A percentile compares a stretch with the other conserved stretches of the same genome.
These are phyloP conservation scores for Luvunga scandens DNA, from an alignment of 345 rosid genomes.

Conservation along the genomic window DNA sequence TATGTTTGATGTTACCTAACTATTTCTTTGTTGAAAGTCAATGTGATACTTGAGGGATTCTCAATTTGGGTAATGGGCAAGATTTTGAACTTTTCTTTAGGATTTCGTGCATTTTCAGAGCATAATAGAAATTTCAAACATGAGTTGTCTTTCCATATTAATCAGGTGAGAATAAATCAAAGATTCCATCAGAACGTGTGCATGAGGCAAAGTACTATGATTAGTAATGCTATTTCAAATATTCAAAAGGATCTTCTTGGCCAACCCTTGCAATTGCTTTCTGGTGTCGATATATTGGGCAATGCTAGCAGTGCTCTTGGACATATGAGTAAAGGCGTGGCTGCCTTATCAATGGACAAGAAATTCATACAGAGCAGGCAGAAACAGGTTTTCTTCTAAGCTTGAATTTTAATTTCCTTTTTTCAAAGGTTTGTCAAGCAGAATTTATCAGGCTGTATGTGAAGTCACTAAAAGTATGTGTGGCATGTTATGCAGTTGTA, in stretches of 20 bases:
- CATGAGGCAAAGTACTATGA: conserved; percentile 96
- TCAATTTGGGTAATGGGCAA: neutral
- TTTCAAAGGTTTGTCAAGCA: neutral
- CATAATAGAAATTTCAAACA: conserved; percentile 8
- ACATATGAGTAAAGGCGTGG: conserved; percentile 98
- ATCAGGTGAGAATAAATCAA: conserved; percentile 84
- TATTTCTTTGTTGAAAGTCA: neutral
- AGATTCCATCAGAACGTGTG: conserved; percentile 75
- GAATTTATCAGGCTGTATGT: neutral
- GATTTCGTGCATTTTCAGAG: conserved; percentile 8
- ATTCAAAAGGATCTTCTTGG: conserved; percentile 91
- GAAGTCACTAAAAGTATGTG: neutral
- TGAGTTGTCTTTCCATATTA: conserved; percentile 9
- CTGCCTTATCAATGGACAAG: conserved; percentile 98
- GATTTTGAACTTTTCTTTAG: neutral
- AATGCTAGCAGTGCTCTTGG: conserved; percentile 99
- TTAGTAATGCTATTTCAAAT: conserved; percentile 68
- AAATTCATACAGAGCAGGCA: conserved; percentile 92
- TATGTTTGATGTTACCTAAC: neutral
- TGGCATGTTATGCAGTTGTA: neutral
- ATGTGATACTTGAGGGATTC: neutral
- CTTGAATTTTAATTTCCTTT: neutral
- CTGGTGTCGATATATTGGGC: conserved; percentile 95
- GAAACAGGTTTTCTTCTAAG: conserved; percentile 66
- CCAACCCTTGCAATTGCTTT: conserved; percentile 94